Percentiles rank a stretch among this genome's conserved stretches.
These are phyloP conservation scores for Emmonsiellopsis sp. DNA, from an alignment of 2,329 filamentous ascomycete species.

Conservation along the genomic window DNA sequence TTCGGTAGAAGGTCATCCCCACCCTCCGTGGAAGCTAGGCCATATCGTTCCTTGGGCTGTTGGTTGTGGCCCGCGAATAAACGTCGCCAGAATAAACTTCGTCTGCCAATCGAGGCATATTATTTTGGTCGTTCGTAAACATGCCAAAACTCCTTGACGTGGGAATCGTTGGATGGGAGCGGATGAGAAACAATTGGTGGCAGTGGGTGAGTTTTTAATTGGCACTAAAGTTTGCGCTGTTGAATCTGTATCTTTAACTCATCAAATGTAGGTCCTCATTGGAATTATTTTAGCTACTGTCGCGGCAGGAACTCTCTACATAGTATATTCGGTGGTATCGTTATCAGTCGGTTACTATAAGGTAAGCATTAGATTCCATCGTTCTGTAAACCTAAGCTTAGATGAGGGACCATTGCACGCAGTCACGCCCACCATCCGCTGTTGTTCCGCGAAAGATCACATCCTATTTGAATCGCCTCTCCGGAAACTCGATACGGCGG, in stretches of 20 bases:
- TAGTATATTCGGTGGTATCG: conserved; percentile 19
- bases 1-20: no score
- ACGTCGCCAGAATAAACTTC: neutral
- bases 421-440: conserved; percentile 19
- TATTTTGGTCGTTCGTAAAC: neutral
- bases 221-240: neutral
- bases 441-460: conserved; percentile 18
- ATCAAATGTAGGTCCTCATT: conserved; percentile 24
- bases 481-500: conserved; percentile 16
- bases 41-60: neutral
- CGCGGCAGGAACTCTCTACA: conserved; percentile 19
- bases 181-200: conserved; percentile 34
- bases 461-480: conserved; percentile 11
- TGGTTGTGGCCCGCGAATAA: neutral
- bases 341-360: conserved; percentile 20
- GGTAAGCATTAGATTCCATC: conserved; percentile 14
- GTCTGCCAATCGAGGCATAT: neutral
- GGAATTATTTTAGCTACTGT: conserved; percentile 24
- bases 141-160: conserved; percentile 24
- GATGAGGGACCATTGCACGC: neutral
- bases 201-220: conserved; percentile 28
- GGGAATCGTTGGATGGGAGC: conserved; percentile 24
- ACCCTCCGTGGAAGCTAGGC: neutral
- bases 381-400: neutral
- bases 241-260: conserved; percentile 8